Evolutionary conservation across 768 basidiomycete genomes (phyloP).

Genomic region (Collybia nuda): DNA sequence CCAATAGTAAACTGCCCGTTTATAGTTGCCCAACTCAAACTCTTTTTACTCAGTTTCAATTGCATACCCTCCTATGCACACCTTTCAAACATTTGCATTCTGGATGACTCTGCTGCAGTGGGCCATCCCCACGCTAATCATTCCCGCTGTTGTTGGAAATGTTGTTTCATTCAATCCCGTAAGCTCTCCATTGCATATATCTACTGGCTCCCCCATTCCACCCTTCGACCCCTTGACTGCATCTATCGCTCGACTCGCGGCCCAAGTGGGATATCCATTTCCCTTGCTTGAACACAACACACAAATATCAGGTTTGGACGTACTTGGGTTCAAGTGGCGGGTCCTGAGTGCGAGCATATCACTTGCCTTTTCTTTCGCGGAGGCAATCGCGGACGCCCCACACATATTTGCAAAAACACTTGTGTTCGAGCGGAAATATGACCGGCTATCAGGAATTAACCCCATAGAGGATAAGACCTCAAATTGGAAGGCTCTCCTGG

Average conservation of each 20-base stretch:
- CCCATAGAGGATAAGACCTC: constrained; percentile 2
- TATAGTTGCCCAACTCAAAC: constrained; percentile 21
- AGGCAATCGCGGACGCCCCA: constrained; percentile 55
- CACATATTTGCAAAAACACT: constrained; percentile 28
- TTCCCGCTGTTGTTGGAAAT: constrained; percentile 57
- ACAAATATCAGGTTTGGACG: constrained; percentile 37
- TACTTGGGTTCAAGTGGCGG: constrained; percentile 56
- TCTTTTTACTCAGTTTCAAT: constrained; percentile 25
- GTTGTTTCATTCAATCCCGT: constrained; percentile 64
- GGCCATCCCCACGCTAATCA: constrained; percentile 57
- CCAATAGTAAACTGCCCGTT: constrained; percentile 17
- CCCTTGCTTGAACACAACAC: background rate
- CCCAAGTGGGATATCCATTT: constrained; percentile 59
- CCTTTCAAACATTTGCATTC: constrained; percentile 46
- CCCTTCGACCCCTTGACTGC: constrained; percentile 64
- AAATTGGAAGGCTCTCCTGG: constrained; percentile 19
- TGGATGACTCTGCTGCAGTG: constrained; percentile 61
- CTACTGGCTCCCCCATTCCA: constrained; percentile 18
- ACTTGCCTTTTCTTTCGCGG: constrained; percentile 68
- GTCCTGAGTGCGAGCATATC: constrained; percentile 53
- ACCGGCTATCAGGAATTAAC: constrained; percentile 9
- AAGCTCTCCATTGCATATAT: constrained; percentile 3
- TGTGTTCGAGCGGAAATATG: constrained; percentile 21
- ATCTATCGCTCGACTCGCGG: constrained; percentile 62
- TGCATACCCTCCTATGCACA: constrained; percentile 47